phyloP scores from a whole-genome alignment of 2,329 filamentous ascomycete species.

The Calcarisporium arbuscula region DNA sequence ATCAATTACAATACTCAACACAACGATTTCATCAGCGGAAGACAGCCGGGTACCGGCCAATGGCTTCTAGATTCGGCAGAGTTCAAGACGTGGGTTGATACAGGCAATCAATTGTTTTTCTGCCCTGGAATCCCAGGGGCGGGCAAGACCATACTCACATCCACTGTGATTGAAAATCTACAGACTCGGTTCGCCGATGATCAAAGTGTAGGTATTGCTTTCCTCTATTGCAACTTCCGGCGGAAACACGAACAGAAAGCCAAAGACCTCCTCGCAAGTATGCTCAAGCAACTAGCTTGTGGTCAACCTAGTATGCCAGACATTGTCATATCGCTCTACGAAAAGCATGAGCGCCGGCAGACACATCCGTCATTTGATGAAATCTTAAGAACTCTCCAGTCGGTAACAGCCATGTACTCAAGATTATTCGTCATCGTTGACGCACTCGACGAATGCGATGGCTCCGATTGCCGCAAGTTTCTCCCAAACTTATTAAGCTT shows the following conservation, averaged over 20 bases:
- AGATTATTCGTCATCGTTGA: constrained; percentile 15
- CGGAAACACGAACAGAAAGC: constrained; percentile 28
- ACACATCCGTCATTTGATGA: constrained; percentile 5
- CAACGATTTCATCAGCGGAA: constrained; percentile 25
- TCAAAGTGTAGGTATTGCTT: constrained; percentile 30
- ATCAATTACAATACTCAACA: constrained; percentile 31
- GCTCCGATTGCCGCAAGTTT: background rate
- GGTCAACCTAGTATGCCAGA: too few relatives aligned
- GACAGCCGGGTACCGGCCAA: constrained; percentile 32
- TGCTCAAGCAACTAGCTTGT: constrained; percentile 32
- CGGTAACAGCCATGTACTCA: background rate
- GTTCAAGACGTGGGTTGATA: constrained; percentile 24
- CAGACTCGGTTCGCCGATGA: constrained; percentile 14
- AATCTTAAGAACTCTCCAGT: constrained; percentile 1
- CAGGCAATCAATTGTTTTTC: constrained; percentile 26
- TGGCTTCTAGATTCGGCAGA: constrained; percentile 37
- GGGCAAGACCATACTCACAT: constrained; percentile 40
- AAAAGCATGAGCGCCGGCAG: background rate
- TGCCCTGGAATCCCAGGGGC: constrained; percentile 40
- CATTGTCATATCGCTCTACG: background rate
- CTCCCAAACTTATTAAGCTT: constrained; percentile 5
- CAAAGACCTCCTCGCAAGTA: constrained; percentile 21
- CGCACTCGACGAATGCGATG: constrained; percentile 18
- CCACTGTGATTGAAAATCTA: constrained; percentile 36
- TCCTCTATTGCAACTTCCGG: constrained; percentile 38